Evolutionary conservation across 768 basidiomycete genomes (phyloP).

Genomic region (Mrakia frigida): DNA sequence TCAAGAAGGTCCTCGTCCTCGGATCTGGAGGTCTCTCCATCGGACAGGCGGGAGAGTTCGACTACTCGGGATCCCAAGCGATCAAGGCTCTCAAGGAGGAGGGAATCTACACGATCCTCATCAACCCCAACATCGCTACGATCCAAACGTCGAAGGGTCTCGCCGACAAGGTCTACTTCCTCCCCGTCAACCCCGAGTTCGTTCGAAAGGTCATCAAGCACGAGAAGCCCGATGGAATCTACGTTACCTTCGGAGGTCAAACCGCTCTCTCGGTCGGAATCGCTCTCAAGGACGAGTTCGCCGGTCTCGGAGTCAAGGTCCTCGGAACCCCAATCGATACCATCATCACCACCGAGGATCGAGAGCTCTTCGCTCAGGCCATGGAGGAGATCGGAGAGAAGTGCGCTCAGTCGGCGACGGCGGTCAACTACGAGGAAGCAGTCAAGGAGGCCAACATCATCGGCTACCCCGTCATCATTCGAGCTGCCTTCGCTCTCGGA

Average conservation of each 20-base stretch:
- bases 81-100: constrained; percentile 99
- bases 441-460: constrained; percentile 73
- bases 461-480: constrained; percentile 91
- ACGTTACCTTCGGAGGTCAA: constrained; percentile 97
- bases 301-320: constrained; percentile 78
- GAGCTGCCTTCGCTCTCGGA: constrained; percentile 93
- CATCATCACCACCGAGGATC: constrained; percentile 93
- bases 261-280: constrained; percentile 95
- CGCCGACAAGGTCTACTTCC: constrained; percentile 99
- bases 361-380: constrained; percentile 85
- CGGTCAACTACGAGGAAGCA: constrained; percentile 80
- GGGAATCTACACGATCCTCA: constrained; percentile 96
- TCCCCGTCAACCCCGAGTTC: constrained; percentile 96
- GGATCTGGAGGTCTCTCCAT: constrained; percentile 97
- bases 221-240: constrained; percentile 98
- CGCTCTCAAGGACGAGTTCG: constrained; percentile 96
- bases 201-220: constrained; percentile 97
- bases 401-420: constrained; percentile 83
- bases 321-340: constrained; percentile 96
- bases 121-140: constrained; percentile 98
- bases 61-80: constrained; percentile 98
- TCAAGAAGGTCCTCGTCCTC: constrained; percentile 90
- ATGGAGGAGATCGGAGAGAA: constrained; percentile 96
- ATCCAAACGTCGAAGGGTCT: constrained; percentile 96
- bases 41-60: constrained; percentile 98